phyloP scores from a whole-genome alignment of 768 basidiomycete species.

The Rhodocollybia butyracea region DNA sequence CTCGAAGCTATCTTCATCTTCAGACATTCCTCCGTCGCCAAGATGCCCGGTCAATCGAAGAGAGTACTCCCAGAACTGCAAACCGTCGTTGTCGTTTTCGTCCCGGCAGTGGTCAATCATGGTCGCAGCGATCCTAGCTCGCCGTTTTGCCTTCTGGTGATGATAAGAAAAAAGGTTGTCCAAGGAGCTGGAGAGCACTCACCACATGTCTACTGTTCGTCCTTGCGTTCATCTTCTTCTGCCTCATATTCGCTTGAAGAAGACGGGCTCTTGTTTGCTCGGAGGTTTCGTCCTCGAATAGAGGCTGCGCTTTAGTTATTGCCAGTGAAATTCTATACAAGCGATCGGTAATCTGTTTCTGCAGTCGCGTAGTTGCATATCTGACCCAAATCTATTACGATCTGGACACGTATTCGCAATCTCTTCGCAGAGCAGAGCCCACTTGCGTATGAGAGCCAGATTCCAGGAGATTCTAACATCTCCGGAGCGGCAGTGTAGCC shows the following conservation, averaged over 20 bases:
- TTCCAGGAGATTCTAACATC: neutral
- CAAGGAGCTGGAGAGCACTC: neutral
- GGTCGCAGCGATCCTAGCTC: neutral
- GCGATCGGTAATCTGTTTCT: neutral
- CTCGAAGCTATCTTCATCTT: neutral
- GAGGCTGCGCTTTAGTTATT: neutral
- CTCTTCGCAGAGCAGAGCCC: neutral
- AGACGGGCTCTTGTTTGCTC: neutral
- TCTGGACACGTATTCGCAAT: neutral
- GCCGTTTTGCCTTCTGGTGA: neutral
- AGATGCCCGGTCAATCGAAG: neutral
- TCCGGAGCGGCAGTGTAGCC: neutral
- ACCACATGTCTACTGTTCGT: neutral
- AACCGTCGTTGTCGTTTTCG: neutral
- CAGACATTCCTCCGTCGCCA: neutral
- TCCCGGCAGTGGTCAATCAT: neutral
- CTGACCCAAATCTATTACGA: neutral
- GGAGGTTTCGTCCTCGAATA: neutral
- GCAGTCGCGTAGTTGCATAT: neutral
- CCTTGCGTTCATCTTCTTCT: neutral
- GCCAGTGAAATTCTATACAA: neutral
- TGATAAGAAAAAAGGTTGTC: neutral
- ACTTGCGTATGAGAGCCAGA: neutral
- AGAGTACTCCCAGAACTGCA: neutral
- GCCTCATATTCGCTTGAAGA: neutral